Evolutionary conservation across 805 yeast species (phyloP).

Genomic region (Zygoascus flipseniorum): DNA sequence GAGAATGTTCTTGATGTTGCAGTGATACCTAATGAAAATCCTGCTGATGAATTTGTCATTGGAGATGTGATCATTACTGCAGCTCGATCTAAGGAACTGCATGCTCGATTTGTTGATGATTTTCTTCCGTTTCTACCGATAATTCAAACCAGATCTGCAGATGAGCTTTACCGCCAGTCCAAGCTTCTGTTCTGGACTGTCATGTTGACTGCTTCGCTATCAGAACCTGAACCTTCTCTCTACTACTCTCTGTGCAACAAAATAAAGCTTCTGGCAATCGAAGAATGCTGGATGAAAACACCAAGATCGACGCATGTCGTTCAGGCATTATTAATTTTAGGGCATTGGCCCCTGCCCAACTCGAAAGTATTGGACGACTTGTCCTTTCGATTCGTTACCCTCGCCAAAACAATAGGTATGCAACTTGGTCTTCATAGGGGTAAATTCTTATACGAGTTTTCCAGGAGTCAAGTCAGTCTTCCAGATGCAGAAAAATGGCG

Average conservation of each 20-base stretch:
- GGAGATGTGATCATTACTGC: slow-evolving; percentile 68
- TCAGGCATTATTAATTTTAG: slow-evolving; percentile 76
- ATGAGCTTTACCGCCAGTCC: slow-evolving; percentile 73
- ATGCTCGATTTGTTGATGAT: slow-evolving; percentile 54
- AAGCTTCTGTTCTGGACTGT: slow-evolving; percentile 87
- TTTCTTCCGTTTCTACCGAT: slow-evolving; percentile 77
- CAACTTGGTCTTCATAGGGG: slow-evolving; percentile 91
- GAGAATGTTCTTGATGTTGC: background rate
- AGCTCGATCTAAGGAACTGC: slow-evolving; percentile 63
- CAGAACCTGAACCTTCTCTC: slow-evolving; percentile 80
- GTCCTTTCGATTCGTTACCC: slow-evolving; percentile 78
- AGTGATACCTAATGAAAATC: slow-evolving; percentile 18
- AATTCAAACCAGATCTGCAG: slow-evolving; percentile 57
- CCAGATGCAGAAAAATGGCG: slow-evolving; percentile 93
- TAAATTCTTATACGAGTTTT: slow-evolving; percentile 81
- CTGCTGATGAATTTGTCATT: slow-evolving; percentile 48
- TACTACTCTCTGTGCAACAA: slow-evolving; percentile 68
- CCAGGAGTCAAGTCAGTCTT: slow-evolving; percentile 78
- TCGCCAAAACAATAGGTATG: slow-evolving; percentile 75
- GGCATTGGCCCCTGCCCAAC: slow-evolving; percentile 90
- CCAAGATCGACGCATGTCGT: slow-evolving; percentile 92
- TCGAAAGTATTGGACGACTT: slow-evolving; percentile 88
- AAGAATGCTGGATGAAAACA: slow-evolving; percentile 86
- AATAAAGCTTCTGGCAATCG: slow-evolving; percentile 80
- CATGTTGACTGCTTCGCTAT: slow-evolving; percentile 72